These are phyloP conservation scores for Echium plantagineum DNA, from an alignment of 257 asterid species.

Conservation along the genomic window DNA sequence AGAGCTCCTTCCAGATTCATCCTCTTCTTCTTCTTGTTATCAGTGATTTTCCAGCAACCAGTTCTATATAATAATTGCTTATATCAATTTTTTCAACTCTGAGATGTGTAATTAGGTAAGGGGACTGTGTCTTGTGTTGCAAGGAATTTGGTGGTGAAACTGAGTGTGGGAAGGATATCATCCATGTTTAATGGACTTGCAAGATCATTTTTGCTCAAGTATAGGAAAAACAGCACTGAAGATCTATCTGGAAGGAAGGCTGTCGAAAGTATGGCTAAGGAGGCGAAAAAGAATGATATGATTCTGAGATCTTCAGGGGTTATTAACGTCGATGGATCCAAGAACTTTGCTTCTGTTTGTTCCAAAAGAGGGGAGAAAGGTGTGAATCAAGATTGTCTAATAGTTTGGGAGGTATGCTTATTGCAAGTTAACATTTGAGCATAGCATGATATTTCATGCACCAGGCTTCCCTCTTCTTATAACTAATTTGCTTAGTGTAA, in stretches of 20 bases:
- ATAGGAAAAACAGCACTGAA: slow-evolving; percentile 15
- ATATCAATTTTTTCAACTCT: not conserved
- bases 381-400: slow-evolving; percentile 56
- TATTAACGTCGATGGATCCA: slow-evolving; percentile 39
- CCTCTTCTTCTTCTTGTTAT: not conserved
- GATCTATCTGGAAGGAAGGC: slow-evolving; percentile 32
- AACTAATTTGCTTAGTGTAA: not conserved
- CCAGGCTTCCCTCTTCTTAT: too few relatives aligned
- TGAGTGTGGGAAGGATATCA: slow-evolving; percentile 50
- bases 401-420: slow-evolving; percentile 68
- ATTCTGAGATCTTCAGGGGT: slow-evolving; percentile 56
- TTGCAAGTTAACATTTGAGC: not conserved
- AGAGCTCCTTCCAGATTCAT: not conserved
- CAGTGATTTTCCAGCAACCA: too few relatives aligned
- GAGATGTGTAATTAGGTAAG: slow-evolving; percentile 1
- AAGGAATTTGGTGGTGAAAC: not conserved
- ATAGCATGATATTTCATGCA: not conserved
- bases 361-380: slow-evolving; percentile 70
- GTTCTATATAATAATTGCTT: not conserved
- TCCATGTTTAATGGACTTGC: slow-evolving; percentile 73
- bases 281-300: slow-evolving; percentile 57
- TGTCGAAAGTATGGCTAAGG: slow-evolving; percentile 47
- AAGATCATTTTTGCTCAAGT: slow-evolving; percentile 39
- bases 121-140: not conserved
- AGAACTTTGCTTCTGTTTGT: slow-evolving; percentile 55